These are phyloP conservation scores for Tulasnella sp. DNA, from an alignment of 768 basidiomycete genomes.

Conservation along the genomic window DNA sequence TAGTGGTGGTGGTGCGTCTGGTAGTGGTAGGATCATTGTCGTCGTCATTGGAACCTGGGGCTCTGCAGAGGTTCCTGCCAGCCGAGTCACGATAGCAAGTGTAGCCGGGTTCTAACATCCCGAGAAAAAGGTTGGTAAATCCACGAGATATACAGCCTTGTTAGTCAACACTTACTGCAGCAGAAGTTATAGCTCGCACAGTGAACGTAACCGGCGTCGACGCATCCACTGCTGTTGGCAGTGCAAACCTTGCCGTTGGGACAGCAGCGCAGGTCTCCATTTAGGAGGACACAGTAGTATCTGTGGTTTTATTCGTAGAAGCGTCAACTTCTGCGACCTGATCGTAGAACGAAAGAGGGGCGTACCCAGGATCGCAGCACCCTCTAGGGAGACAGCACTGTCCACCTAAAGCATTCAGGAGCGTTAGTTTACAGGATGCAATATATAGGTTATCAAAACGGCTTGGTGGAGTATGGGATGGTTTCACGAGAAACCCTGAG, in stretches of 20 bases:
- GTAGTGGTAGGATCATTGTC: too few relatives aligned
- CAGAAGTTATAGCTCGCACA: slow-evolving; percentile 11
- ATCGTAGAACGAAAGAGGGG: neutral
- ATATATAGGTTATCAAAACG: too few relatives aligned
- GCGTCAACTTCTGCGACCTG: neutral
- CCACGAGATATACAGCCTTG: neutral
- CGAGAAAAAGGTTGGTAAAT: neutral
- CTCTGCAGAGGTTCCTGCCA: neutral
- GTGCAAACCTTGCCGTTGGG: slow-evolving; percentile 3
- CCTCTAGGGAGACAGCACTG: neutral
- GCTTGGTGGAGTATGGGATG: neutral
- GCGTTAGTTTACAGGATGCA: neutral
- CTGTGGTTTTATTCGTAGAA: neutral
- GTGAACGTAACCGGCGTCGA: slow-evolving; percentile 4
- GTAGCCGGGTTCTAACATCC: neutral
- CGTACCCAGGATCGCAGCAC: slow-evolving; percentile 13
- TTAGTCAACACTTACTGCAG: neutral
- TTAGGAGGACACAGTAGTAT: slow-evolving; percentile 3
- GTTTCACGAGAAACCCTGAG: neutral
- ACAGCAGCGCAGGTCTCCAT: slow-evolving; percentile 10
- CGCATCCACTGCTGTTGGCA: neutral
- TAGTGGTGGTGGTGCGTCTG: too few relatives aligned
- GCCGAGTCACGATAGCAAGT: neutral
- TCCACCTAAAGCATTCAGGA: neutral
- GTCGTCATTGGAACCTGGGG: neutral